phyloP scores from a whole-genome alignment of 371 early-diverging fungal species.

The Mucor velutinosus region DNA sequence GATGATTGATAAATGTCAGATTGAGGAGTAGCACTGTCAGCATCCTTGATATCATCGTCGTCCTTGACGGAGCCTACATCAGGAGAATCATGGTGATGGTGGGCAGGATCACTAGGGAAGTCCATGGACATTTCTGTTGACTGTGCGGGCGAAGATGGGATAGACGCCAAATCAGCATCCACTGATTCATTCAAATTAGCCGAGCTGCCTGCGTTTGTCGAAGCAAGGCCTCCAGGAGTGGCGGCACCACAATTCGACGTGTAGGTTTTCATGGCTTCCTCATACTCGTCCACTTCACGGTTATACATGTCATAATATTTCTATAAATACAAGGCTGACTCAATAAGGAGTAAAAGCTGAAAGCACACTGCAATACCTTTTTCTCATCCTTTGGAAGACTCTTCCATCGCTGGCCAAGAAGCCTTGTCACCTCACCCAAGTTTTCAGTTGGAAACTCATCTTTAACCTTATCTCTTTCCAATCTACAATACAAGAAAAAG shows the following conservation, averaged over 20 bases:
- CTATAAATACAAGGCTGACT: conserved; percentile 14
- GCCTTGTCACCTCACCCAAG: conserved; percentile 52
- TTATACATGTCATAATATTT: conserved; percentile 55
- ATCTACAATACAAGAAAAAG: conserved; percentile 63
- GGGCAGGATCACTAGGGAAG: conserved; percentile 15
- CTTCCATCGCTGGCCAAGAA: conserved; percentile 57
- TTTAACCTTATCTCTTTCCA: conserved; percentile 60
- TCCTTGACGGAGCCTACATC: conserved; percentile 10
- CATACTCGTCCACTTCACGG: conserved; percentile 52
- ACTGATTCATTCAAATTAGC: not conserved
- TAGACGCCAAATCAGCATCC: conserved; percentile 5
- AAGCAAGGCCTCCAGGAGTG: not conserved
- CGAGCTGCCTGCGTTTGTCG: not conserved
- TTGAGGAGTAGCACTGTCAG: not conserved
- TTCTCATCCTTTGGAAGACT: conserved; percentile 51
- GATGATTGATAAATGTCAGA: not conserved
- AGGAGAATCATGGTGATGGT: conserved; percentile 8
- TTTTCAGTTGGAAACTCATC: conserved; percentile 57
- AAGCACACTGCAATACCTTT: conserved; percentile 31
- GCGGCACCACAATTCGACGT: conserved; percentile 10
- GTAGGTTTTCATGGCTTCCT: conserved; percentile 55
- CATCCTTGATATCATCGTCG: conserved; percentile 9
- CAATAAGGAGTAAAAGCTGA: not conserved
- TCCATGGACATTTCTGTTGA: conserved; percentile 28
- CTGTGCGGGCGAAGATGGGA: conserved; percentile 27